Evolutionary conservation across 73 alveolate genomes (phyloP).

Genomic region (Tetrahymena thermophila): DNA sequence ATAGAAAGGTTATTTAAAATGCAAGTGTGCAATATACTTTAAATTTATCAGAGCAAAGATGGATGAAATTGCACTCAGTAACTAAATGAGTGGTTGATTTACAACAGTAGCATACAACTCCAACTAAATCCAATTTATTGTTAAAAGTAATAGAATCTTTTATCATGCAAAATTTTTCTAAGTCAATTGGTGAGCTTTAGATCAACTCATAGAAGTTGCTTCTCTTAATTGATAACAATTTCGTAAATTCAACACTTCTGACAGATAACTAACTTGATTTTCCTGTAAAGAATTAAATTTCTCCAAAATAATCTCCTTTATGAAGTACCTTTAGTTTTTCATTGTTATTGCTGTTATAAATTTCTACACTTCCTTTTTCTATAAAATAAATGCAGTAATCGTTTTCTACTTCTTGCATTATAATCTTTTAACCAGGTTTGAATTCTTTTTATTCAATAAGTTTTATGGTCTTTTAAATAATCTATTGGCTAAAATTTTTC

Average conservation of each 20-base stretch:
- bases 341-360: background rate
- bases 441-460: background rate
- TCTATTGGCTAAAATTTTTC: background rate
- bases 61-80: background rate
- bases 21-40: background rate
- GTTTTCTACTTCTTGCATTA: background rate
- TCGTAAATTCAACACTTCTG: background rate
- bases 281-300: background rate
- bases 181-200: background rate
- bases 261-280: background rate
- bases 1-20: too few relatives aligned
- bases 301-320: background rate
- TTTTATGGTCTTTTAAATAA: background rate
- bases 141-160: background rate
- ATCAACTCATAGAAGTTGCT: background rate
- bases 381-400: background rate
- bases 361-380: background rate
- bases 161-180: background rate
- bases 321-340: background rate
- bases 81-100: background rate
- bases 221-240: background rate
- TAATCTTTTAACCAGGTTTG: background rate
- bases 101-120: background rate
- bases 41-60: background rate
- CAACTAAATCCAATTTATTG: background rate